Conservation (phyloP, 1,284 basidiomycete species). For the Agaricales sp. region DNA sequence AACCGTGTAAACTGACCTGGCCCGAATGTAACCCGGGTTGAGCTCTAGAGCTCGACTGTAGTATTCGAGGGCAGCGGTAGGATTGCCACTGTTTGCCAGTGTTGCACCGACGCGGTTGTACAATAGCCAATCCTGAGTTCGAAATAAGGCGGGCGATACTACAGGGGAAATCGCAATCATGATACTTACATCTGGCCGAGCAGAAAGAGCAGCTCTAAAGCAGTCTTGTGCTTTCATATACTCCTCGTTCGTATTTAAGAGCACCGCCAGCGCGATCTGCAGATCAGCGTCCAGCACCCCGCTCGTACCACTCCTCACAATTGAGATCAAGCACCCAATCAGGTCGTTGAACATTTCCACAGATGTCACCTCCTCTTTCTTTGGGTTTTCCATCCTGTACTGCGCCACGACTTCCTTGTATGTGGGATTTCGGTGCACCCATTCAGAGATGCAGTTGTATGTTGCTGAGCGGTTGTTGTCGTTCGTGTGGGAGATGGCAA, state of each 20-base stretch:
- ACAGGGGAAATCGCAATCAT: slow-evolving; percentile 3
- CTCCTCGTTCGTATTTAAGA: slow-evolving; percentile 91
- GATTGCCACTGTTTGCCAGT: slow-evolving; percentile 83
- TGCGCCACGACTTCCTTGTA: slow-evolving; percentile 41
- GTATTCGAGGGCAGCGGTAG: slow-evolving; percentile 79
- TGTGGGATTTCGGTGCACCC: slow-evolving; percentile 57
- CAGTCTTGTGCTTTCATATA: slow-evolving; percentile 92
- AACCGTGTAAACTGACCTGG: slow-evolving; percentile 39
- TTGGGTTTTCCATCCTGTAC: slow-evolving; percentile 18
- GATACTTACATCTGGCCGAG: slow-evolving; percentile 70
- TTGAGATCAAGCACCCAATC: slow-evolving; percentile 56
- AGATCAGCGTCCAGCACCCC: slow-evolving; percentile 83
- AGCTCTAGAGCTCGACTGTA: slow-evolving; percentile 86
- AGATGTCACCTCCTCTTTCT: slow-evolving; percentile 19
- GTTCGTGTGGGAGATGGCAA: slow-evolving; percentile 91
- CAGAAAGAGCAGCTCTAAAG: slow-evolving; percentile 81
- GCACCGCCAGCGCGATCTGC: slow-evolving; percentile 89
- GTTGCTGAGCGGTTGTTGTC: slow-evolving; percentile 71
- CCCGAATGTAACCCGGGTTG: slow-evolving; percentile 90
- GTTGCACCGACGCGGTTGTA: slow-evolving; percentile 97
- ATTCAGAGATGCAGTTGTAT: slow-evolving; percentile 73
- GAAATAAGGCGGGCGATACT: slow-evolving; percentile 4
- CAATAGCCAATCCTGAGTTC: slow-evolving; percentile 89
- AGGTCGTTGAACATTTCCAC: slow-evolving; percentile 36
- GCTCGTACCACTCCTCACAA: slow-evolving; percentile 45